Conservation (phyloP, 208 protist species). For the Leishmania martiniquensis region DNA sequence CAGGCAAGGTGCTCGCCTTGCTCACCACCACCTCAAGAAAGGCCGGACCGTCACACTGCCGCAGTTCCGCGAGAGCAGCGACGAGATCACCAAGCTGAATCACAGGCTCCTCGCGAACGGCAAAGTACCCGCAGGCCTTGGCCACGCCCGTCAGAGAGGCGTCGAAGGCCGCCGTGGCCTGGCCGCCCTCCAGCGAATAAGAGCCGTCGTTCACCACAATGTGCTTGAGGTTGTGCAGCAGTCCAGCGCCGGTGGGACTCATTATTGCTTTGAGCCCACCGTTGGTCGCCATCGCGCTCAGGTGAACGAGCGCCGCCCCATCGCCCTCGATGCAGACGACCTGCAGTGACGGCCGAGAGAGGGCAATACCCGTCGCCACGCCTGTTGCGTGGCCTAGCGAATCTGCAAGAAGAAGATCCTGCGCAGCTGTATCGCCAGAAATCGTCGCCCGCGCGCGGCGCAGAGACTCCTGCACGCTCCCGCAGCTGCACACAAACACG, state of each 20-base stretch:
- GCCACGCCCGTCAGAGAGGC: constrained; percentile 75
- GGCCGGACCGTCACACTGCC: constrained; percentile 60
- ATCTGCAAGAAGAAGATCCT: constrained; percentile 82
- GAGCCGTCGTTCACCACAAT: constrained; percentile 89
- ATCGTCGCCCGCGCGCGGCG: constrained; percentile 3
- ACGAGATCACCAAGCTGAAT: constrained; percentile 68
- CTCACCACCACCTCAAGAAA: constrained; percentile 84
- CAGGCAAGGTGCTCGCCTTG: constrained; percentile 21
- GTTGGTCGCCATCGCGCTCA: constrained; percentile 62
- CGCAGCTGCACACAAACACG: constrained; percentile 77
- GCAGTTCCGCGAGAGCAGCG: constrained; percentile 54
- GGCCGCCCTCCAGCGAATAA: constrained; percentile 77
- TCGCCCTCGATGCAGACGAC: constrained; percentile 89
- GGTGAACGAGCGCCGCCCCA: constrained; percentile 80
- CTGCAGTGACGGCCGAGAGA: constrained; percentile 52
- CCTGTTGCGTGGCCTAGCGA: constrained; percentile 71
- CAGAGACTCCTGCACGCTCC: constrained; percentile 34
- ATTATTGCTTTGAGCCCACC: constrained; percentile 39
- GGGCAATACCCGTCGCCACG: constrained; percentile 73
- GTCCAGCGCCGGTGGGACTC: constrained; percentile 19
- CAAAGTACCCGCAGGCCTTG: constrained; percentile 78
- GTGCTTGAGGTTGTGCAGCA: constrained; percentile 82
- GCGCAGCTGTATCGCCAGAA: constrained; percentile 13
- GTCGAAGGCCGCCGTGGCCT: constrained; percentile 71
- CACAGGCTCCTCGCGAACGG: constrained; percentile 58